Percentiles rank a stretch among this genome's conserved stretches.
Evolutionary conservation across 176 grass and related monocot genomes (phyloP).

Genomic region (Olyra latifolia): DNA sequence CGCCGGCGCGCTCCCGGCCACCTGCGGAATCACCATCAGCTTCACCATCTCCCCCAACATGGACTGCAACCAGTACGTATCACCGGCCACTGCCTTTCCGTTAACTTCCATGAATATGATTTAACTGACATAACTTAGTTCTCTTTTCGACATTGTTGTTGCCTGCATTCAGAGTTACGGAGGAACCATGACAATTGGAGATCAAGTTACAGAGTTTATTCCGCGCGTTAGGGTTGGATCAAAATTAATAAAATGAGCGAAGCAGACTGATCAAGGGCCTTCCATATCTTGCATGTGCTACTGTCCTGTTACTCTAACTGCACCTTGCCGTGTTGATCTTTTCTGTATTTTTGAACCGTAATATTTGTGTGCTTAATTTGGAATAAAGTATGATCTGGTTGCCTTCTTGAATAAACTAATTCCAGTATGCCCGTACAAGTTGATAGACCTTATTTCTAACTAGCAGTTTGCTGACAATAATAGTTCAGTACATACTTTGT

Average conservation of each 20-base stretch:
- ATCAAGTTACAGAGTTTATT: not conserved
- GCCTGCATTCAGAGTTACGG: constrained; percentile 30
- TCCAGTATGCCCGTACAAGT: not conserved
- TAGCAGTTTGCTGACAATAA: not conserved
- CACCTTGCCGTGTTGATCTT: not conserved
- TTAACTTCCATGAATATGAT: not conserved
- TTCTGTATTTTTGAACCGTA: not conserved
- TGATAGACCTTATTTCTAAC: not conserved
- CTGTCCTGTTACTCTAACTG: not conserved
- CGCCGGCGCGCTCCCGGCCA: constrained; percentile 17
- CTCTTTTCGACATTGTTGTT: not conserved
- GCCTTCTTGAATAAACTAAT: not conserved
- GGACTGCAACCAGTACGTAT: constrained; percentile 52
- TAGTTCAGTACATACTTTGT: not conserved
- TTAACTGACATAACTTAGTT: no score
- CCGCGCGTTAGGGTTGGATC: not conserved
- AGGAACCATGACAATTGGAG: constrained; percentile 29
- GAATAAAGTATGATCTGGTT: not conserved
- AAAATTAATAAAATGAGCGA: constrained; percentile 13
- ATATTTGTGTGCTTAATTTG: not conserved
- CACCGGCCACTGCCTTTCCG: not conserved
- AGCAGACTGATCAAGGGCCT: not conserved
- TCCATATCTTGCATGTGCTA: not conserved
- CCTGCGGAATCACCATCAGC: constrained; percentile 48
- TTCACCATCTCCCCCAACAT: constrained; percentile 49